Base-by-base conservation (phyloP, 2,329 filamentous ascomycete genomes). In the Apiospora rasikravindrae region DNA sequence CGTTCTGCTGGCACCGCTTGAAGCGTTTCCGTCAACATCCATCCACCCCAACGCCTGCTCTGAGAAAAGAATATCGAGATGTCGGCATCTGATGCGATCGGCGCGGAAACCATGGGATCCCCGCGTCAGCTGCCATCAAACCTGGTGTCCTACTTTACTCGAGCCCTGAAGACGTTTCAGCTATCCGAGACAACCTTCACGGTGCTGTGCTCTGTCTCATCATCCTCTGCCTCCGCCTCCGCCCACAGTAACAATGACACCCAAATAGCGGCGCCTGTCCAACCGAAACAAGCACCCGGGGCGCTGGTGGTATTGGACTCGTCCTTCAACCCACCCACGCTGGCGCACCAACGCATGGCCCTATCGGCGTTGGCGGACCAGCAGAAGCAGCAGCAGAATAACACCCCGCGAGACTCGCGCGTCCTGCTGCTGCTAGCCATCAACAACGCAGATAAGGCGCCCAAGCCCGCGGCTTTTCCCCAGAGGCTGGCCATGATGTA, bases 401-500 rank as follows among this genome's bases (percentile, higher is more conserved):
- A 2, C 24, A 5, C 22, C 26, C 45, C 69, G 26, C 4, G 22
- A 33, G 29, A 26, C 2, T 78, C 81, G 40, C 81, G 88, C n/a
- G 71, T 92, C 6, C 78, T 92, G 61, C 82, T 92, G 0, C 82
- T 93, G 1, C 85, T 93, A 16, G 86, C 90, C 0, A 88, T 90
- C 44, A 87, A 90, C 73, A 93, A 92, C 76, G 91, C 90, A 3
- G 91, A 93, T 77, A 92, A 92, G 81, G 85, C 86, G 13, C 87
- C 91, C 7, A 90, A 89, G 73, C 92, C 93, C 0, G 93, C 92
- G 0, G 83, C 87, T 2, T 94, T 95, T 75, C 88, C 88, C 57
- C 85, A 93, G 70, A 85, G 93, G 6, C 82, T 96, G 42, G 86
- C 87, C 7, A 90, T 96, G 86, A 95, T 96, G 92, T 87, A 89